Percentiles rank a stretch among this genome's conserved stretches.
phyloP scores from a whole-genome alignment of 148 eudicot genomes.

The Diospyros kaki region DNA sequence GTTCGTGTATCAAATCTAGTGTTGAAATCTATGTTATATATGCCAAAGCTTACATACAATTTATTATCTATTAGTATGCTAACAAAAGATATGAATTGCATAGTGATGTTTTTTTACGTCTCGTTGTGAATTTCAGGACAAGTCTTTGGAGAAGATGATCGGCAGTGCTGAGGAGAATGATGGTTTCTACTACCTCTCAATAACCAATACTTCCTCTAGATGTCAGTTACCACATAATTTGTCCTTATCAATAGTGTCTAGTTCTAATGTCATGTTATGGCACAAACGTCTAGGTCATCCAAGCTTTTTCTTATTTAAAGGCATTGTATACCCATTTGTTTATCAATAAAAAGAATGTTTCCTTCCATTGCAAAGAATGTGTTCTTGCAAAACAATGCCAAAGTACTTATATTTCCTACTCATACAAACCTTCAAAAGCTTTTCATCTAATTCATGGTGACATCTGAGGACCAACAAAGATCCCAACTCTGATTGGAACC shows the following conservation, averaged over 20 bases:
- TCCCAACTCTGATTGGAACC: neutral
- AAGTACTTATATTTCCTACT: neutral
- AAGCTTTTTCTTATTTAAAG: neutral
- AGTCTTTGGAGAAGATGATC: slow-evolving; percentile 11
- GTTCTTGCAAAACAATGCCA: neutral
- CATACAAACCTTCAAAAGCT: neutral
- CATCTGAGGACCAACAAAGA: neutral
- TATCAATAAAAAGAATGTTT: neutral
- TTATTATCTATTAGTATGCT: neutral
- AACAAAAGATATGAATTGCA: neutral
- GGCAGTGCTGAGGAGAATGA: slow-evolving; percentile 9
- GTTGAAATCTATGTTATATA: neutral
- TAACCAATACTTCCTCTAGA: too few relatives aligned
- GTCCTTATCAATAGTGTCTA: neutral
- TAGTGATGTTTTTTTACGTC: neutral
- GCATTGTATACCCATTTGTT: slow-evolving; percentile 1
- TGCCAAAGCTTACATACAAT: neutral
- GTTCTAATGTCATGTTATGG: slow-evolving; percentile 11
- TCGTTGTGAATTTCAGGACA: slow-evolving; percentile 7
- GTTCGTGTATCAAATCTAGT: too few relatives aligned
- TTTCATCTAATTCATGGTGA: neutral
- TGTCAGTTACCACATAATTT: neutral
- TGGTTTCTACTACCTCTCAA: slow-evolving; percentile 5
- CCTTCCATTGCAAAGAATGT: neutral
- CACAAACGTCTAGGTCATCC: slow-evolving; percentile 11